A percentile compares a stretch with the other conserved stretches of the same genome.
Evolutionary conservation across 768 basidiomycete genomes (phyloP).

Genomic region (Pulveroboletus ravenelii): DNA sequence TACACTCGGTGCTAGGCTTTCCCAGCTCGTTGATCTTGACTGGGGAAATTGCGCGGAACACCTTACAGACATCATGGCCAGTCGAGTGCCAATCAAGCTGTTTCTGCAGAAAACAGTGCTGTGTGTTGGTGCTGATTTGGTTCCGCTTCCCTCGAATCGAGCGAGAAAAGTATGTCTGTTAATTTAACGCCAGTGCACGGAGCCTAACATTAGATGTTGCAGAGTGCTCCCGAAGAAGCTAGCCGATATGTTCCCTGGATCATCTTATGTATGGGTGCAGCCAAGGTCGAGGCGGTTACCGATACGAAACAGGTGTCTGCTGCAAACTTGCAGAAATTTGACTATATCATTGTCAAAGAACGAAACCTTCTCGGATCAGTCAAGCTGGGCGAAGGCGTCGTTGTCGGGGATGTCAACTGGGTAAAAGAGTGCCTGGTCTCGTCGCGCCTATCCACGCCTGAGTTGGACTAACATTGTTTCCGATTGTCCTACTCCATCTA

Average conservation of each 20-base stretch:
- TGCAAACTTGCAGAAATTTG: conserved; percentile 36
- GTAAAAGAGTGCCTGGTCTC: conserved; percentile 75
- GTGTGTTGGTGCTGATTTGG: conserved; percentile 53
- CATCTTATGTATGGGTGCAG: conserved; percentile 74
- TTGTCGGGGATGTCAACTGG: conserved; percentile 58
- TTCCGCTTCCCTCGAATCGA: conserved; percentile 37
- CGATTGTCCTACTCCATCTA: conserved; percentile 4
- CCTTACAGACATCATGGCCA: conserved; percentile 55
- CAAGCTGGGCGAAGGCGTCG: conserved; percentile 25
- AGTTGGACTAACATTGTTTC: conserved; percentile 4
- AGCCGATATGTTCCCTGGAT: conserved; percentile 56
- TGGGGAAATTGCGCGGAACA: conserved; percentile 51
- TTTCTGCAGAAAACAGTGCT: conserved; percentile 54
- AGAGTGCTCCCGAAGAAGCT: conserved; percentile 32
- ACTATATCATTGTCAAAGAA: conserved; percentile 63
- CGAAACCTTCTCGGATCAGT: conserved; percentile 22
- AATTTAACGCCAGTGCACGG: no score
- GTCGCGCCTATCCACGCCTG: conserved; percentile 43
- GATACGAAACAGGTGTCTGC: conserved; percentile 35
- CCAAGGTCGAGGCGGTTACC: conserved; percentile 58
- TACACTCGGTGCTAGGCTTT: conserved; percentile 36
- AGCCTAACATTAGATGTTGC: background rate
- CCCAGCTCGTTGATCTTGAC: conserved; percentile 44
- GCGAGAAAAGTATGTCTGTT: conserved; percentile 18
- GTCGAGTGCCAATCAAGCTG: conserved; percentile 51